Conservation (phyloP, 495 filamentous ascomycete species). For the Aspergillus funiculosus region DNA sequence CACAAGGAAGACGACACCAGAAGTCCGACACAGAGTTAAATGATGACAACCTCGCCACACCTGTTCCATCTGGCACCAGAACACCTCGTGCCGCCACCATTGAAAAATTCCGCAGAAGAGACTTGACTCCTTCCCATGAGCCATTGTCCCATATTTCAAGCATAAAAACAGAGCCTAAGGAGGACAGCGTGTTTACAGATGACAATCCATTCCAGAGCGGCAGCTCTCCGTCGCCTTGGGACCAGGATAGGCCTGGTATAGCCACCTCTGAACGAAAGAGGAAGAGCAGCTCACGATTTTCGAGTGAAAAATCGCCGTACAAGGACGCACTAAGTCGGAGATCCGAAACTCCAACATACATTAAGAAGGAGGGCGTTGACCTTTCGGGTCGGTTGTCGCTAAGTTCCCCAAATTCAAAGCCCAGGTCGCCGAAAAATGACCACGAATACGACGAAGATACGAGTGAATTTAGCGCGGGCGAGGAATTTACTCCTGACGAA, state of each 20-base stretch:
- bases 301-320: slow-evolving; percentile 27
- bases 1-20: slow-evolving; percentile 50
- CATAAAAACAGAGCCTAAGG: slow-evolving; percentile 33
- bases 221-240: slow-evolving; percentile 48
- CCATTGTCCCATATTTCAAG: slow-evolving; percentile 30
- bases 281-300: slow-evolving; percentile 42
- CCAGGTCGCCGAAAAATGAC: slow-evolving; percentile 29
- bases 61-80: slow-evolving; percentile 23
- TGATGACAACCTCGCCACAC: slow-evolving; percentile 35
- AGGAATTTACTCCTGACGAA: slow-evolving; percentile 92
- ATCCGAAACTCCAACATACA: slow-evolving; percentile 28
- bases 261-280: slow-evolving; percentile 43
- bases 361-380: slow-evolving; percentile 37
- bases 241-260: slow-evolving; percentile 22
- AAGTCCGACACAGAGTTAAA: slow-evolving; percentile 46
- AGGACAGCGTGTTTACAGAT: slow-evolving; percentile 63
- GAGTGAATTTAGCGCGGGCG: slow-evolving; percentile 55
- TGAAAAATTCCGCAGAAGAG: slow-evolving; percentile 51
- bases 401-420: slow-evolving; percentile 39
- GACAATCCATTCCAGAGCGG: slow-evolving; percentile 97
- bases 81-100: slow-evolving; percentile 41
- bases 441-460: slow-evolving; percentile 30
- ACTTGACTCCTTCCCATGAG: slow-evolving; percentile 46
- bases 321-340: slow-evolving; percentile 37
- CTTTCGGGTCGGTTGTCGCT: slow-evolving; percentile 41